A percentile compares a stretch with the other conserved stretches of the same genome.
phyloP scores from a whole-genome alignment of 345 rosid genomes.

The Aurinia saxatilis region DNA sequence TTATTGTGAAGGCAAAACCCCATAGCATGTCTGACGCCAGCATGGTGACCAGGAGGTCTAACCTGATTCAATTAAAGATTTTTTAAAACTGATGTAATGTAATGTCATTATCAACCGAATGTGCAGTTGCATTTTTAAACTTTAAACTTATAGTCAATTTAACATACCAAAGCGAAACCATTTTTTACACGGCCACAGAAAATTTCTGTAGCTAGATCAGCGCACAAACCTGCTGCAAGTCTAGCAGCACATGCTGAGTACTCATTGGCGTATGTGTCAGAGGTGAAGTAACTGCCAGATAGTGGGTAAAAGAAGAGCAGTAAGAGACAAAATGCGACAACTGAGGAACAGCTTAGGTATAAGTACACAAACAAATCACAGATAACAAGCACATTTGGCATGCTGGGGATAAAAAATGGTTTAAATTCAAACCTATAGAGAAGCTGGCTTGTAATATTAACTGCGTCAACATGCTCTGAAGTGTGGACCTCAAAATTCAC shows the following conservation, averaged over 20 bases:
- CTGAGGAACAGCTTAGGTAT: not conserved
- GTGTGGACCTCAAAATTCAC: conserved; percentile 62
- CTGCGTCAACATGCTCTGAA: conserved; percentile 68
- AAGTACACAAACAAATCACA: not conserved
- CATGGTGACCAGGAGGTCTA: conserved; percentile 99
- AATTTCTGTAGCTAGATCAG: conserved; percentile 86
- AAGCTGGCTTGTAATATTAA: conserved; percentile 62
- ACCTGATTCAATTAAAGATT: conserved; percentile 42
- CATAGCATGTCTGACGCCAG: conserved; percentile 86
- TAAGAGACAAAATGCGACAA: not conserved
- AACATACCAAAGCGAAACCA: conserved; percentile 94
- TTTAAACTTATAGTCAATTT: not conserved
- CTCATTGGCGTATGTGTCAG: conserved; percentile 95
- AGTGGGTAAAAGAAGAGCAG: not conserved
- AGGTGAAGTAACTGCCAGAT: conserved; percentile 81
- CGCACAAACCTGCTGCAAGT: conserved; percentile 96
- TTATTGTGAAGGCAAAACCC: conserved; percentile 99
- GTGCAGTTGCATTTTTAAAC: not conserved
- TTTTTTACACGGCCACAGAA: conserved; percentile 68
- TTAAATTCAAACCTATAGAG: conserved; percentile 51
- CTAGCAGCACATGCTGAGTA: conserved; percentile 98
- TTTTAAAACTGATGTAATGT: not conserved
- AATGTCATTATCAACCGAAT: not conserved
- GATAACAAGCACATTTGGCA: not conserved
- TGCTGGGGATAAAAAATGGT: not conserved